Evolutionary conservation across 805 yeast species (phyloP).

Genomic region (Komagataella pseudopastoris): DNA sequence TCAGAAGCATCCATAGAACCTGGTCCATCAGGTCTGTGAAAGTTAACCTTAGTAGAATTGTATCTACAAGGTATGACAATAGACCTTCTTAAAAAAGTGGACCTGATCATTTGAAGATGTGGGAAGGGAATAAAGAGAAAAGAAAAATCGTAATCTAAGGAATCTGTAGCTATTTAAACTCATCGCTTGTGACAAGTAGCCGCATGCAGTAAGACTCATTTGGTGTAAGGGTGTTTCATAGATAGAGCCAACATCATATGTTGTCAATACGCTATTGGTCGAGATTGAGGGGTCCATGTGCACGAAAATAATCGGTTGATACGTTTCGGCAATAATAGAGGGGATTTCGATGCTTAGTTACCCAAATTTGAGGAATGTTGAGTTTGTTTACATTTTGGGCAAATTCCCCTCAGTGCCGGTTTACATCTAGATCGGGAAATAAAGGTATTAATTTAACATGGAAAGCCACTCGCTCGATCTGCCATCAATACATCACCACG

Average conservation of each 20-base stretch:
- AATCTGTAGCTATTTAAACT: not conserved
- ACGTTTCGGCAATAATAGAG: not conserved
- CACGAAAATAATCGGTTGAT: not conserved
- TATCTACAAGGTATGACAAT: slow-evolving; percentile 14
- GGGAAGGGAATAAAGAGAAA: not conserved
- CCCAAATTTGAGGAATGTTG: not conserved
- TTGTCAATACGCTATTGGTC: not conserved
- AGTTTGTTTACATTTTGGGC: not conserved
- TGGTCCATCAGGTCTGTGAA: slow-evolving; percentile 12
- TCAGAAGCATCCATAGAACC: slow-evolving; percentile 38
- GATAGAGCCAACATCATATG: not conserved
- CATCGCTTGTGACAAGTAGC: not conserved
- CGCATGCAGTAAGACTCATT: not conserved
- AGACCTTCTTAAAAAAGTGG: not conserved
- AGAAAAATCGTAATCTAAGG: not conserved
- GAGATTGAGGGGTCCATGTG: not conserved
- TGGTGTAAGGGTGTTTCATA: not conserved
- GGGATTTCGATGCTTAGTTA: not conserved
- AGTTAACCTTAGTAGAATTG: slow-evolving; percentile 59
- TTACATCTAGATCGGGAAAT: not conserved
- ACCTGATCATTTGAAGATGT: not conserved
- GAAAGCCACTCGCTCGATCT: not conserved
- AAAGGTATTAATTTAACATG: not conserved
- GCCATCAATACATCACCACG: not conserved
- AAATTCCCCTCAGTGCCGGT: not conserved